Evolutionary conservation across 148 eudicot species (phyloP).

Genomic region (Rhododendron kiyosumense): DNA sequence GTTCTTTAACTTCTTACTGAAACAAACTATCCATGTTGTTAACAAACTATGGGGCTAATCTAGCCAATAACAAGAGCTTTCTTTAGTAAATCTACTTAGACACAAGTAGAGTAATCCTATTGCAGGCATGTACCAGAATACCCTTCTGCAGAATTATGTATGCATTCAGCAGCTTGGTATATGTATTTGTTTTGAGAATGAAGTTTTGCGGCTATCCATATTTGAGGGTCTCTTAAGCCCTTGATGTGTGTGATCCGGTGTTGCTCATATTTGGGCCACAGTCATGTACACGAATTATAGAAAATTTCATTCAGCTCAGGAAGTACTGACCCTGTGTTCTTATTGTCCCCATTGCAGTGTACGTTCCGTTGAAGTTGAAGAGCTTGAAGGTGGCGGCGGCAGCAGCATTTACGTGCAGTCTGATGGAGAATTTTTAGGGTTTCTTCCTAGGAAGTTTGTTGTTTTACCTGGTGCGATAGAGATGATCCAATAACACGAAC

Average conservation of each 20-base stretch:
- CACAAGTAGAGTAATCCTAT: neutral
- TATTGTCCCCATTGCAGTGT: constrained; percentile 43
- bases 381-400: constrained; percentile 30
- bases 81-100: neutral
- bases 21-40: neutral
- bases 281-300: neutral
- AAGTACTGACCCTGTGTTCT: neutral
- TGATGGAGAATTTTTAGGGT: constrained; percentile 90
- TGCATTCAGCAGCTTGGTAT: neutral
- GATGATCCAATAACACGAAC: constrained; percentile 52
- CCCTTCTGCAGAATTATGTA: neutral
- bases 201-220: neutral
- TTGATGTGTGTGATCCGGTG: neutral
- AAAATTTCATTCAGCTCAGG: neutral
- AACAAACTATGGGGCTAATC: neutral
- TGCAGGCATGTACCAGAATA: neutral
- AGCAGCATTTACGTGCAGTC: constrained; percentile 65
- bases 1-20: neutral
- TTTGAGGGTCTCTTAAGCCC: neutral
- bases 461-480: constrained; percentile 74
- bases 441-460: constrained; percentile 70
- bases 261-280: neutral
- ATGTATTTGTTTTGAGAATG: neutral
- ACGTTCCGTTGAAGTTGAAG: constrained; percentile 69
- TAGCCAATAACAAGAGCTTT: neutral